Evolutionary conservation across 306 rosid species (phyloP), one percentile per base, ranked within the genome.

Genomic region (Chamaecrista fasciculata): DNA sequence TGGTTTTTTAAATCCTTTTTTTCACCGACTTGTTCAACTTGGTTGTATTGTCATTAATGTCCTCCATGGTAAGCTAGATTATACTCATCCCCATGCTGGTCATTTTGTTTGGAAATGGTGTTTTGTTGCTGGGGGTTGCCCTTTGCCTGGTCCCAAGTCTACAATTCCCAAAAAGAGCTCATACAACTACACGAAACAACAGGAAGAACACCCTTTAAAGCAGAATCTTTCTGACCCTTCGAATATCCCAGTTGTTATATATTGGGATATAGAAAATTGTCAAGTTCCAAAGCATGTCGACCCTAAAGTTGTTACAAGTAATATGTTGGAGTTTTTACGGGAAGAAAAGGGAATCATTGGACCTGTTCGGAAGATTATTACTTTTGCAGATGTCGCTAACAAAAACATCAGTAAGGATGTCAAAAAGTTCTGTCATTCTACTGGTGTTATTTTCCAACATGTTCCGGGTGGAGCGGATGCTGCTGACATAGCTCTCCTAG

Each of bases 391-490:
- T 75, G 99, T 97, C 47, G 97, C 91, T 78, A 91, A 91, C 81
- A 94, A 88, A 74, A 78, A 89, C 79, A 91, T 94, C 85, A 89
- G 96, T 28, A 82, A 87, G 79, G 79, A 97, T 15, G 84, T 94
- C 36, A 86, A 97, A 25, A 97, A 85, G 75, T 95, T 97, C 55
- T 94, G 99, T 69, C 99, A 91, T 77, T 84, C 97, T 81, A 94
- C 99, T 31, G 99, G 97, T 59, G 96, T 94, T 61, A 91, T 81
- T 73, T 96, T 94, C 20, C 59, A 86, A 62, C 97, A 94, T 65
- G 97, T 94, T 76, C 99, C 99, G 33, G 91, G 89, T 66, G 97
- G 99, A 80, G 91, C 91, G 77, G 97, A 91, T 79, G 95, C 97
- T 68, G 97, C 99, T 6, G 99, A 94, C 76, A 91, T 91, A 86